Evolutionary conservation across 305 asterid genomes (phyloP), one percentile per base, ranked within the genome.

Genomic region (Andrographis paniculata): DNA sequence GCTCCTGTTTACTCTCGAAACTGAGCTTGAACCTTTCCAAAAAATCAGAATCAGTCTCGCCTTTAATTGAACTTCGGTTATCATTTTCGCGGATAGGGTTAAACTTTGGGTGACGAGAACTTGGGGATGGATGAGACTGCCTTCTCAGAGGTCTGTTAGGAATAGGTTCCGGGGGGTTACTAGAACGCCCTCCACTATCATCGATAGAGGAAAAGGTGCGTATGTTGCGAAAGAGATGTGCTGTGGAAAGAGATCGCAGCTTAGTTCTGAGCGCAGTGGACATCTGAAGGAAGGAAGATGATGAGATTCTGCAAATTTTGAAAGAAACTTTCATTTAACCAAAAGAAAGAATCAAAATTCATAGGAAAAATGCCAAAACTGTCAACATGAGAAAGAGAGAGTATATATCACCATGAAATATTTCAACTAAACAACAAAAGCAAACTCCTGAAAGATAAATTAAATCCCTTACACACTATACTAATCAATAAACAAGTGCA

Each of bases 1-100:
- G 59, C 36, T 55, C 77, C 17, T 28, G 21, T 56, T 63, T 64
- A 47, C 30, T 62, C 30, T 74, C 87, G 40, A 73, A 72, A 10
- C 87, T 86, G 41, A 84, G 82, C 68, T 75, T 82, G 73, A 87
- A 75, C 43, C 69, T 78, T 55, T 87, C 84, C 6, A 87, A 78
- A 61, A 87, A 84, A 54, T 68, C 77, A 17, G 74, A 70, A 53
- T 74, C 69, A 5, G 52, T 60, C 15, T 58, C 66, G 9, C 20
- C 50, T 36, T 52, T 38, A 28, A 21, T 6, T 9, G 62, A 45
- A 43, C 41, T 64, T 35, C 7, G 58, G 54, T 62, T 68, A 17
- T 46, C 60, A 22, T 36, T 69, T 43, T 59, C 62, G 17, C 44
- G 59, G 31, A 42, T 60, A 5, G 66, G 69, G 20, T 52, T 56